Conservation (phyloP, 108 stramenopile genomes). For the Discostella pseudostelligera region DNA sequence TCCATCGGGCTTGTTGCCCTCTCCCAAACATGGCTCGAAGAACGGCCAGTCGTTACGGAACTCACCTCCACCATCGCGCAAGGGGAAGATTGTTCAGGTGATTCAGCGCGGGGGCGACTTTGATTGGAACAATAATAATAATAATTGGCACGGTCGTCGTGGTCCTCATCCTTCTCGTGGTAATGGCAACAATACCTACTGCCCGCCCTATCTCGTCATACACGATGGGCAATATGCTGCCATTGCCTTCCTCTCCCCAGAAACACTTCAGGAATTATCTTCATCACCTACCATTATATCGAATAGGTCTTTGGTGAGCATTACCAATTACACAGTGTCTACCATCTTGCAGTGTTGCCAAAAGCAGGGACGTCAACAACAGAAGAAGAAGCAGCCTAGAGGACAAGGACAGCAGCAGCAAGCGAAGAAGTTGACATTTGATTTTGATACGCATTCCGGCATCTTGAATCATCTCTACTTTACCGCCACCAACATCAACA, state of each 20-base stretch:
- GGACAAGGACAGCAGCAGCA: background rate
- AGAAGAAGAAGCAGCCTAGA: too few relatives aligned
- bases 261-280: slow-evolving; percentile 1
- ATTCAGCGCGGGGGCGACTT: slow-evolving; percentile 21
- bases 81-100: slow-evolving; percentile 32
- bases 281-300: background rate
- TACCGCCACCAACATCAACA: background rate
- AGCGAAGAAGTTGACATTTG: too few relatives aligned
- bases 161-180: too few relatives aligned
- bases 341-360: slow-evolving; percentile 21
- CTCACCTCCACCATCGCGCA: slow-evolving; percentile 22
- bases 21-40: background rate
- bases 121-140: background rate
- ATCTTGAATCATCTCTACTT: background rate
- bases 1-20: slow-evolving; percentile 18
- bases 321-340: slow-evolving; percentile 26
- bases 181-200: background rate
- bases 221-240: slow-evolving; percentile 30
- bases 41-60: background rate
- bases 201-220: slow-evolving; percentile 31
- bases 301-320: slow-evolving; percentile 11
- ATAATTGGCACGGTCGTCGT: too few relatives aligned
- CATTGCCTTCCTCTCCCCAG: slow-evolving; percentile 24
- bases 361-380: background rate
- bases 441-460: background rate